Evolutionary conservation across 2,329 filamentous ascomycete genomes (phyloP).

Genomic region (Paecilomyces formosus): DNA sequence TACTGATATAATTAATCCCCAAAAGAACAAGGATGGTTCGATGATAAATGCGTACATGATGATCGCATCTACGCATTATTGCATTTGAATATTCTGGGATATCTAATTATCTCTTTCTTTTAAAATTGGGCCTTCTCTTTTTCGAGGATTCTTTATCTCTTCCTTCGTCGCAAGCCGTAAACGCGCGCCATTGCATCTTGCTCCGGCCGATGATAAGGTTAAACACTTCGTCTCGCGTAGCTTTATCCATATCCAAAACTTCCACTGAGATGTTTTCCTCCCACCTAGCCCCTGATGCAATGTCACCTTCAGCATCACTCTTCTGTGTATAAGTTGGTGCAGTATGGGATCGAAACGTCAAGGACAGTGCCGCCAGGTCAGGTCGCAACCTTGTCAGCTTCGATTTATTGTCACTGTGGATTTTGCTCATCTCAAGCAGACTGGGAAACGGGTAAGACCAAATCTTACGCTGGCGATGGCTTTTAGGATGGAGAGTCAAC

Average conservation of each 20-base stretch:
- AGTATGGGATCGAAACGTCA: not conserved
- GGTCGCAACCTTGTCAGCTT: not conserved
- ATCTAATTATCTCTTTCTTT: too few relatives aligned
- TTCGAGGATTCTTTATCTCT: not conserved
- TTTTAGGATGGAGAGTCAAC: not conserved
- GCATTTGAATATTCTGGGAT: too few relatives aligned
- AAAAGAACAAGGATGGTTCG: too few relatives aligned
- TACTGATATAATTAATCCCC: too few relatives aligned
- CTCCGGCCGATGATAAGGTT: conserved; percentile 17
- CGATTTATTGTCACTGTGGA: too few relatives aligned
- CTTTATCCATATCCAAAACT: conserved; percentile 5
- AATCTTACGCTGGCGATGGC: conserved; percentile 1
- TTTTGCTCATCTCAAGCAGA: conserved; percentile 6
- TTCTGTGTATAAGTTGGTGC: not conserved
- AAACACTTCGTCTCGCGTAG: conserved; percentile 16
- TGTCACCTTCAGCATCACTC: too few relatives aligned
- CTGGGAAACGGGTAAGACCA: conserved; percentile 5
- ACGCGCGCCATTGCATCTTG: conserved; percentile 13
- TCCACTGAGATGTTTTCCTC: conserved; percentile 4
- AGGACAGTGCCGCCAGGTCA: conserved; percentile 2
- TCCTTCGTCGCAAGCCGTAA: not conserved
- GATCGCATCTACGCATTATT: too few relatives aligned
- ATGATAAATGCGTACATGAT: too few relatives aligned
- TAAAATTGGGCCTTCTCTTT: not conserved
- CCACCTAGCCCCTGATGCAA: too few relatives aligned